A percentile compares a stretch with the other conserved stretches of the same genome.
Conservation (phyloP, 345 rosid species). For the Boechera divaricarpa region DNA sequence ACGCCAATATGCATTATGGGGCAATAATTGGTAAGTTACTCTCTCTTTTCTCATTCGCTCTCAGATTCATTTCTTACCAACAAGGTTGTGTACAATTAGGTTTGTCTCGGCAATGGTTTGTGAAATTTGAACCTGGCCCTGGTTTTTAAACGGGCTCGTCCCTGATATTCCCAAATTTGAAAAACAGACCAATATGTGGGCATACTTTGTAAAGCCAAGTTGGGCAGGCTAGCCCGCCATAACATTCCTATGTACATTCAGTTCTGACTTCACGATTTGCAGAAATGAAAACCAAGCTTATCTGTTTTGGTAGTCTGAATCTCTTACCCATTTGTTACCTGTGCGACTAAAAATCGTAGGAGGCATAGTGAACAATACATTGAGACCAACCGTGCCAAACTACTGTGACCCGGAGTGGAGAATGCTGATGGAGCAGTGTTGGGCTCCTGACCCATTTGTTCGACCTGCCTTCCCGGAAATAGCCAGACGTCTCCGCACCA, state of each 20-base stretch:
- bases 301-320: constrained; percentile 40
- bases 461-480: constrained; percentile 88
- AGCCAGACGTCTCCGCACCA: constrained; percentile 65
- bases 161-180: constrained; percentile 5
- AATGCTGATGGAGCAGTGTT: constrained; percentile 83
- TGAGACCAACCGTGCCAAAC: constrained; percentile 78
- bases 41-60: background rate
- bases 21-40: constrained; percentile 73
- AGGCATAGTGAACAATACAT: constrained; percentile 79
- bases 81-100: constrained; percentile 7
- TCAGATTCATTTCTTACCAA: constrained; percentile 1
- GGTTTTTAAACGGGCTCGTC: background rate
- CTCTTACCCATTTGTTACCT: constrained; percentile 43
- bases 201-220: background rate
- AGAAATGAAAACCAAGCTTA: constrained; percentile 14
- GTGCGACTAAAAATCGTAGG: constrained; percentile 49
- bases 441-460: constrained; percentile 83
- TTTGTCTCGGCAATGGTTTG: background rate
- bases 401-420: constrained; percentile 81
- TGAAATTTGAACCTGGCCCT: background rate
- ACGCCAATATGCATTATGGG: constrained; percentile 91
- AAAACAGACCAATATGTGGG: background rate
- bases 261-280: background rate
- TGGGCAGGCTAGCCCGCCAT: background rate
- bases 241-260: background rate